Evolutionary conservation across 768 basidiomycete genomes (phyloP).

Genomic region (Kondoa subrosea): DNA sequence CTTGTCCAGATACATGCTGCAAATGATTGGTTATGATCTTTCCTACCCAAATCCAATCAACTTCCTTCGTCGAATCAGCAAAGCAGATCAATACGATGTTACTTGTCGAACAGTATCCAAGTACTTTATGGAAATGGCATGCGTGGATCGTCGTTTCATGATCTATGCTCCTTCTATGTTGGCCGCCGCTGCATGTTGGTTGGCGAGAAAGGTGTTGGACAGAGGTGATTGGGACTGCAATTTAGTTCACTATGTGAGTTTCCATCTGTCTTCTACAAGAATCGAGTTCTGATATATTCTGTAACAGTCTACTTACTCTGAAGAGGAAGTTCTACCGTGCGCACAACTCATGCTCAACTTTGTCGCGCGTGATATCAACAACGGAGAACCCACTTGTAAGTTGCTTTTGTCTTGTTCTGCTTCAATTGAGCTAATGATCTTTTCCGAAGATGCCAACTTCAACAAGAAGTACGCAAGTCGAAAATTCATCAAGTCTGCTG

Average conservation of each 20-base stretch:
- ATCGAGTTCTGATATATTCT: constrained; percentile 38
- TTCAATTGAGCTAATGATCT: background rate
- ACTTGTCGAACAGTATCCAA: constrained; percentile 74
- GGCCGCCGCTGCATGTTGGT: constrained; percentile 72
- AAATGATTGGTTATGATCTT: constrained; percentile 70
- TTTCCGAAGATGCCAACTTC: constrained; percentile 49
- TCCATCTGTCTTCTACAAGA: constrained; percentile 18
- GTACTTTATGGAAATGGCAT: constrained; percentile 72
- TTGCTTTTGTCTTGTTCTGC: background rate
- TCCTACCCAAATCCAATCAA: constrained; percentile 75
- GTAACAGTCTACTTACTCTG: constrained; percentile 55
- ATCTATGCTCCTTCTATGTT: constrained; percentile 56
- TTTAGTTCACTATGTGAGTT: constrained; percentile 9
- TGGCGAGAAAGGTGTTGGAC: constrained; percentile 62
- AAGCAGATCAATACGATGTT: constrained; percentile 79
- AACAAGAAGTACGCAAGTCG: constrained; percentile 77
- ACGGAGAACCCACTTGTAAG: constrained; percentile 25
- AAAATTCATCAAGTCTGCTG: constrained; percentile 68
- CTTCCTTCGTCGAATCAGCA: constrained; percentile 73
- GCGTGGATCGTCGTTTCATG: constrained; percentile 64
- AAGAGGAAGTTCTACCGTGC: constrained; percentile 57
- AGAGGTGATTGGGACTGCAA: constrained; percentile 64
- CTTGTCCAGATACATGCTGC: constrained; percentile 65
- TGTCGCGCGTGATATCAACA: constrained; percentile 38
- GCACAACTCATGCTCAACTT: constrained; percentile 81